phyloP scores from a whole-genome alignment of 2,329 filamentous ascomycete species.

The Thelonectria discophora region DNA sequence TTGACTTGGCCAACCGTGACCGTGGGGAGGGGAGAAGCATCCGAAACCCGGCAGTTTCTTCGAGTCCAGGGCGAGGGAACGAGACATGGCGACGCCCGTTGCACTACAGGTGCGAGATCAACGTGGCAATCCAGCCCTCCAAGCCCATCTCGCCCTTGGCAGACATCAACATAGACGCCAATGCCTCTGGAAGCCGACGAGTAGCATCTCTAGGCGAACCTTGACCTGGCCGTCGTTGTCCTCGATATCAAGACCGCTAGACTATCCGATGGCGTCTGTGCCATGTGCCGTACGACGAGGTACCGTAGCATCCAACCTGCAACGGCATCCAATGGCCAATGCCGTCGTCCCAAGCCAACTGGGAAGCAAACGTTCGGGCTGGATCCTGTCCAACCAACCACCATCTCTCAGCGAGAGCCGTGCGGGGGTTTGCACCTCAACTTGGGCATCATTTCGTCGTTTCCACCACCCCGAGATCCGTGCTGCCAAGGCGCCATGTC shows the following conservation, averaged over 20 bases:
- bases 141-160: neutral
- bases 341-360: neutral
- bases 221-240: neutral
- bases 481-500: conserved; percentile 11
- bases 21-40: too few species aligned
- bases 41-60: neutral
- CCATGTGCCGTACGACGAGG: conserved; percentile 9
- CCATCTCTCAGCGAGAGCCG: neutral
- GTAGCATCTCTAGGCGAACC: conserved; percentile 5
- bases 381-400: neutral
- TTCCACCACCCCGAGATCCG: conserved; percentile 3
- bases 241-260: conserved; percentile 1
- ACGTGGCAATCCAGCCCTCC: neutral
- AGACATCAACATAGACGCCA: too few species aligned
- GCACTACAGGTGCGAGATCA: neutral
- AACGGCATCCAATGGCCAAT: conserved; percentile 3
- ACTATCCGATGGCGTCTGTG: conserved; percentile 1
- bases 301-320: neutral
- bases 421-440: neutral
- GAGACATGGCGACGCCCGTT: neutral
- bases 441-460: neutral
- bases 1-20: neutral
- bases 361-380: conserved; percentile 11
- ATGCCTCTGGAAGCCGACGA: conserved; percentile 1
- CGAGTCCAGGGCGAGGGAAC: too few species aligned